Percentiles rank a stretch among this genome's conserved stretches.
Evolutionary conservation across 768 basidiomycete species (phyloP).

Genomic region (Trametes cinnabarina): DNA sequence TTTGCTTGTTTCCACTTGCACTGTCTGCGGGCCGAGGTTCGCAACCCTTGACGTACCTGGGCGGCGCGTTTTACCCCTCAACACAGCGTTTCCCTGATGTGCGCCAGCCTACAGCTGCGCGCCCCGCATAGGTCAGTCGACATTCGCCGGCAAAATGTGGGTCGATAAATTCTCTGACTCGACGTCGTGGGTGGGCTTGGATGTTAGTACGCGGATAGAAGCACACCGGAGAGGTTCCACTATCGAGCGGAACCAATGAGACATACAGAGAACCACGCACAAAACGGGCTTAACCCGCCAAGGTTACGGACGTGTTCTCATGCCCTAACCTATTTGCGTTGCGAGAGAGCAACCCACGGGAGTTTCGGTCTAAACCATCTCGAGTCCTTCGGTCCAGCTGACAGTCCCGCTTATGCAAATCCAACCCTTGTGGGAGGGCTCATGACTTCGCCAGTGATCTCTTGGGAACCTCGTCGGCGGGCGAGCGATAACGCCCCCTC

Average conservation of each 20-base stretch:
- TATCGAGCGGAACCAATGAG: slow-evolving; percentile 6
- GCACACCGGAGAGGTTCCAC: not conserved
- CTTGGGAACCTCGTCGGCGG: slow-evolving; percentile 13
- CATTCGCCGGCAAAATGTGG: not conserved
- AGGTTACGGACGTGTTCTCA: slow-evolving; percentile 8
- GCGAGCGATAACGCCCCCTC: slow-evolving; percentile 11
- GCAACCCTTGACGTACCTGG: not conserved
- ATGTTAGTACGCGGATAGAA: slow-evolving; percentile 11
- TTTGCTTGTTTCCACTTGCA: slow-evolving; percentile 5
- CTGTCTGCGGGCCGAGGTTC: not conserved
- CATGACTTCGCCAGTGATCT: slow-evolving; percentile 23
- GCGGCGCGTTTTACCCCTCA: not conserved
- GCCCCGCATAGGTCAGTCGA: not conserved
- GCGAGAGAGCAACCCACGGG: not conserved
- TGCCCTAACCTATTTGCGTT: slow-evolving; percentile 14
- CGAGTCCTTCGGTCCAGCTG: slow-evolving; percentile 20
- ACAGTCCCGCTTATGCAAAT: slow-evolving; percentile 18
- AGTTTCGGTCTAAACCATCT: slow-evolving; percentile 17
- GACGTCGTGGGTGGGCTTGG: slow-evolving; percentile 8
- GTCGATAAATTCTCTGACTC: not conserved
- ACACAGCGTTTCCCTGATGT: no score
- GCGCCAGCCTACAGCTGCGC: no score
- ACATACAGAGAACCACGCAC: not conserved
- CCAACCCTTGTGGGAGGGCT: slow-evolving; percentile 13
- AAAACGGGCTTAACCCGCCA: slow-evolving; percentile 1